Conservation (phyloP, 148 eudicot species). For the Fagopyrum tataricum region DNA sequence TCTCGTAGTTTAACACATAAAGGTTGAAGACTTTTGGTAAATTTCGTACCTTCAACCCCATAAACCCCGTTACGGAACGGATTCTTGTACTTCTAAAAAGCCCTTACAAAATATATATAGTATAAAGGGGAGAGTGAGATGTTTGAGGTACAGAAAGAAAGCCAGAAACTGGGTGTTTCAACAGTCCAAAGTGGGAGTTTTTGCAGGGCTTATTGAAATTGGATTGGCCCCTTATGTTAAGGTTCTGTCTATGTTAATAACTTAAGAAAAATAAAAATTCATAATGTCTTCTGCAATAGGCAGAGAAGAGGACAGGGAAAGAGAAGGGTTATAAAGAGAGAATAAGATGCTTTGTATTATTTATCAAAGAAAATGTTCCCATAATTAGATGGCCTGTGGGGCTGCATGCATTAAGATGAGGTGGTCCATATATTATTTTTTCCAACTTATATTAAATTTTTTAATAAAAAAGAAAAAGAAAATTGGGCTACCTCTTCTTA, state of each 20-base stretch:
- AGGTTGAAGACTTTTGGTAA: no score
- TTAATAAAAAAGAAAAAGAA: not conserved
- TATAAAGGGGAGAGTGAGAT: not conserved
- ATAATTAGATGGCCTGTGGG: slow-evolving; percentile 9
- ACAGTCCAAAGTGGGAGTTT: slow-evolving; percentile 4
- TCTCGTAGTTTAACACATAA: no score
- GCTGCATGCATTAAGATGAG: not conserved
- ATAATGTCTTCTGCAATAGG: not conserved
- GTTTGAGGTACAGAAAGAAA: slow-evolving; percentile 1
- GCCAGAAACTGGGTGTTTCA: slow-evolving; percentile 6
- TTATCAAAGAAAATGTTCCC: slow-evolving; percentile 8
- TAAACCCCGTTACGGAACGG: no score
- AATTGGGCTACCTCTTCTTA: not conserved
- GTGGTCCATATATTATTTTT: not conserved
- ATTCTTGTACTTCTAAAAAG: no score
- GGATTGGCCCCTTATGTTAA: not conserved
- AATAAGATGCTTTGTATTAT: slow-evolving; percentile 7
- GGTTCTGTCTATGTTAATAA: not conserved
- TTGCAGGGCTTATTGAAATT: slow-evolving; percentile 2
- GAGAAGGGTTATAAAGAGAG: not conserved
- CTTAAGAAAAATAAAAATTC: not conserved
- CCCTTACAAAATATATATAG: no score
- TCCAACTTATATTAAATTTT: not conserved
- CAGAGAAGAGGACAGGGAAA: not conserved
- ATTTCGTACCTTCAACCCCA: no score